Evolutionary conservation across 2,329 filamentous ascomycete species (phyloP).

Genomic region (Emmonsiellopsis sp.): DNA sequence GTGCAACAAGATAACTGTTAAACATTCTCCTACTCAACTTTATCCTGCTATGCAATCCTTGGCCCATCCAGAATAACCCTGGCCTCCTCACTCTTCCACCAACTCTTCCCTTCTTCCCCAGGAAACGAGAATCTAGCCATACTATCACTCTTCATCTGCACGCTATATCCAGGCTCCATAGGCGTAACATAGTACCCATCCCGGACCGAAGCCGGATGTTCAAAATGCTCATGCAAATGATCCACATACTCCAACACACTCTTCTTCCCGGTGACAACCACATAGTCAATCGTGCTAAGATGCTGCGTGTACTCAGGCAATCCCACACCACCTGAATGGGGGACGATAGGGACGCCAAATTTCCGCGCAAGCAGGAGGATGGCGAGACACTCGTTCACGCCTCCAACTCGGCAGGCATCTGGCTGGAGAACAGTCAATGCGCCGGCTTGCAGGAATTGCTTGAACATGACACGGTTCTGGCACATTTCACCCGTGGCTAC

Average conservation of each 20-base stretch:
- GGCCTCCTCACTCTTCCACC: constrained; percentile 79
- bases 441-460: constrained; percentile 71
- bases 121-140: constrained; percentile 74
- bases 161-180: constrained; percentile 72
- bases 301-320: constrained; percentile 92
- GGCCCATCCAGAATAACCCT: constrained; percentile 44
- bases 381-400: constrained; percentile 87
- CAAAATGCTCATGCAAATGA: constrained; percentile 87
- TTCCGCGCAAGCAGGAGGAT: constrained; percentile 67
- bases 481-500: constrained; percentile 93
- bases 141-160: constrained; percentile 84
- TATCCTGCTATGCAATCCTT: background rate
- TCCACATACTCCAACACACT: constrained; percentile 86
- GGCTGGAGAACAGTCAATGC: constrained; percentile 85
- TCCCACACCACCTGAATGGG: constrained; percentile 81
- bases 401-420: constrained; percentile 80
- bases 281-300: constrained; percentile 84
- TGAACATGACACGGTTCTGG: constrained; percentile 90
- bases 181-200: constrained; percentile 86
- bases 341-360: constrained; percentile 70
- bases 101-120: constrained; percentile 66
- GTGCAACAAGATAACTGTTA: too few species aligned
- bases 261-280: constrained; percentile 71
- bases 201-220: constrained; percentile 68
- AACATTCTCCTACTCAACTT: too few species aligned